These are phyloP conservation scores for Exobasidium rhododendri DNA, from an alignment of 1,284 basidiomycete species.

Conservation along the genomic window DNA sequence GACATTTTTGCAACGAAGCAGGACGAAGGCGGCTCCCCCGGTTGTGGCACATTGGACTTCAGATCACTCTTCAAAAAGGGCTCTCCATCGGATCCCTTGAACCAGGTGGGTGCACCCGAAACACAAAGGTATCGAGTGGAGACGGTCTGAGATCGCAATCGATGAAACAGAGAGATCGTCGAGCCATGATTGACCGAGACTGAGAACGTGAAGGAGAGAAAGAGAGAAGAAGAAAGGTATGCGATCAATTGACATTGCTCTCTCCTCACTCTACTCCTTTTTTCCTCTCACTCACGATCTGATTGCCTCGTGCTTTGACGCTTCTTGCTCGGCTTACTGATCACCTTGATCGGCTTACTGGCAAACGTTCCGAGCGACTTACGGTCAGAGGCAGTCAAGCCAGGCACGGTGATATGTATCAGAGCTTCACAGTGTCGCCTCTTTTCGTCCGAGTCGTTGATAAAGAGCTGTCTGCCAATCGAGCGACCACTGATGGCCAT, in stretches of 20 bases:
- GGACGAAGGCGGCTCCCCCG: constrained; percentile 28
- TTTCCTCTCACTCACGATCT: constrained; percentile 59
- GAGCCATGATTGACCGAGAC: constrained; percentile 91
- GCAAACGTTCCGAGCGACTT: constrained; percentile 68
- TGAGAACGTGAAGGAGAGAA: constrained; percentile 13
- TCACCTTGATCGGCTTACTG: constrained; percentile 93
- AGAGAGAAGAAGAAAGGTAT: constrained; percentile 11
- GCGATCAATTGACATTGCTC: too few species aligned
- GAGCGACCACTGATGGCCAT: constrained; percentile 64
- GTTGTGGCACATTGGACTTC: constrained; percentile 21
- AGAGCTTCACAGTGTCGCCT: constrained; percentile 42
- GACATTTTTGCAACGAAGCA: constrained; percentile 58
- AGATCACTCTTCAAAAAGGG: constrained; percentile 27
- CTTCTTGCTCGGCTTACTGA: constrained; percentile 72
- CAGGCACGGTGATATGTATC: constrained; percentile 72
- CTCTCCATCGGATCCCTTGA: constrained; percentile 48
- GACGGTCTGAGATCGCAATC: constrained; percentile 70
- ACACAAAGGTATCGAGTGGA: constrained; percentile 88
- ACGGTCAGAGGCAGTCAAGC: constrained; percentile 63
- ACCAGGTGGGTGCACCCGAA: constrained; percentile 67
- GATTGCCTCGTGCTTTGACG: constrained; percentile 77
- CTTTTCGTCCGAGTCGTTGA: constrained; percentile 67
- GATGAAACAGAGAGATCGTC: constrained; percentile 90
- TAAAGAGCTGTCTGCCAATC: constrained; percentile 84
- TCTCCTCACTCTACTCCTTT: too few species aligned